phyloP scores from a whole-genome alignment of 1,139 yeast species.

The Candida sanyaensis region DNA sequence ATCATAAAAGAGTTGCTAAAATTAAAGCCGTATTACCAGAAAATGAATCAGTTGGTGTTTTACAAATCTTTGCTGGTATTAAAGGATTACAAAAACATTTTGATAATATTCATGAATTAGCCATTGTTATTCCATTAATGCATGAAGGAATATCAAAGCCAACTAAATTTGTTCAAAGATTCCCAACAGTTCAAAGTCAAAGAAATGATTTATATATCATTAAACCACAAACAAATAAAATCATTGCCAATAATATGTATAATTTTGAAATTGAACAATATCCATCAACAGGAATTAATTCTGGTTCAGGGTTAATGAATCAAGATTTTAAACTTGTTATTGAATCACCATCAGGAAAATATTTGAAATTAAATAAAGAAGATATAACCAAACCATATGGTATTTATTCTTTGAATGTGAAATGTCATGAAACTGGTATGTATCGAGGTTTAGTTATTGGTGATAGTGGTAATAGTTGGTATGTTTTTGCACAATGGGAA shows the following conservation, averaged over 20 bases:
- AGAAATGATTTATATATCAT: constrained; percentile 76
- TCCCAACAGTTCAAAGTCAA: constrained; percentile 69
- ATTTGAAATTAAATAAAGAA: constrained; percentile 57
- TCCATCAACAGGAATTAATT: constrained; percentile 57
- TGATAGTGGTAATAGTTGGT: constrained; percentile 81
- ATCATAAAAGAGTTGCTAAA: constrained; percentile 65
- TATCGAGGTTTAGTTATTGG: constrained; percentile 86
- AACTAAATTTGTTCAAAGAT: constrained; percentile 64
- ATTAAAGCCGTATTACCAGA: constrained; percentile 82
- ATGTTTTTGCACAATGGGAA: constrained; percentile 91
- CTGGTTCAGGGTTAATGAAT: constrained; percentile 37
- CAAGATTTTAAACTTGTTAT: constrained; percentile 61
- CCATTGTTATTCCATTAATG: constrained; percentile 74
- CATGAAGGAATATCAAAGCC: constrained; percentile 69
- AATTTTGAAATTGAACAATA: constrained; percentile 64
- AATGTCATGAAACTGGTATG: constrained; percentile 69
- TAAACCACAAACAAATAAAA: constrained; percentile 76
- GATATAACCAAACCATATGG: constrained; percentile 44
- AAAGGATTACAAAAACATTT: constrained; percentile 63
- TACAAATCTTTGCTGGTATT: constrained; percentile 74
- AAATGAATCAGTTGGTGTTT: constrained; percentile 63
- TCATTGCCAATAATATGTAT: constrained; percentile 60
- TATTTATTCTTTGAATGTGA: constrained; percentile 57
- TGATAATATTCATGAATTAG: constrained; percentile 65
- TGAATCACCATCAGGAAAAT: constrained; percentile 83